Evolutionary conservation across 208 protist genomes (phyloP).

Genomic region (Borovskyia barvae): DNA sequence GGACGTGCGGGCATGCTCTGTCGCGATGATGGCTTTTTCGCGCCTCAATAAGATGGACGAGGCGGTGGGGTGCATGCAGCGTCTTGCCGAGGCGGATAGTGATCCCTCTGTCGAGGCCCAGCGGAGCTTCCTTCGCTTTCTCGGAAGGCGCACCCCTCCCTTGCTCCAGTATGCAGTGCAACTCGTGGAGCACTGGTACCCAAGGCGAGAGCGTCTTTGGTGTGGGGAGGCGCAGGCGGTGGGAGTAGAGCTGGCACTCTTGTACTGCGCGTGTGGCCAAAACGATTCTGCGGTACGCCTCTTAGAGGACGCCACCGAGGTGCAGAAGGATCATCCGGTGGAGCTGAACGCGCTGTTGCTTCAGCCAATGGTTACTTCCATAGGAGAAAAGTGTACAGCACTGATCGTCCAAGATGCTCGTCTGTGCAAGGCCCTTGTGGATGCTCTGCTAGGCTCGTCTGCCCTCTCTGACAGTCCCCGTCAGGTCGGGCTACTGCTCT

Average conservation of each 20-base stretch:
- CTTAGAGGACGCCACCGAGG: slow-evolving; percentile 24
- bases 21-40: slow-evolving; percentile 50
- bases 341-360: slow-evolving; percentile 30
- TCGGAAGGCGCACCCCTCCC: slow-evolving; percentile 34
- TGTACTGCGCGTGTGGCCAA: slow-evolving; percentile 1
- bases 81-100: slow-evolving; percentile 45
- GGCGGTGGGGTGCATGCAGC: slow-evolving; percentile 63
- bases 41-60: slow-evolving; percentile 35
- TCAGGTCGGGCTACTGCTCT: slow-evolving; percentile 13
- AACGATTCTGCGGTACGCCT: slow-evolving; percentile 1
- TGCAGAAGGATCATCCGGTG: slow-evolving; percentile 13
- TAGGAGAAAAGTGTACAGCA: no score
- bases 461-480: slow-evolving; percentile 1
- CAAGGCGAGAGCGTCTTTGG: slow-evolving; percentile 21
- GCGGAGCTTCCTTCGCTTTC: slow-evolving; percentile 42
- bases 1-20: slow-evolving; percentile 55
- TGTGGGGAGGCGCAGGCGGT: slow-evolving; percentile 28
- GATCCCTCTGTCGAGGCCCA: slow-evolving; percentile 59
- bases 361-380: no score
- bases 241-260: slow-evolving; percentile 42
- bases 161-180: slow-evolving; percentile 70
- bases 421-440: no score
- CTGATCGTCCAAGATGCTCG: no score
- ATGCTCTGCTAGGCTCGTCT: no score
- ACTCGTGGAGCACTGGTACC: slow-evolving; percentile 71